phyloP scores from a whole-genome alignment of 2,329 filamentous ascomycete genomes.

The Diaporthe capsici region DNA sequence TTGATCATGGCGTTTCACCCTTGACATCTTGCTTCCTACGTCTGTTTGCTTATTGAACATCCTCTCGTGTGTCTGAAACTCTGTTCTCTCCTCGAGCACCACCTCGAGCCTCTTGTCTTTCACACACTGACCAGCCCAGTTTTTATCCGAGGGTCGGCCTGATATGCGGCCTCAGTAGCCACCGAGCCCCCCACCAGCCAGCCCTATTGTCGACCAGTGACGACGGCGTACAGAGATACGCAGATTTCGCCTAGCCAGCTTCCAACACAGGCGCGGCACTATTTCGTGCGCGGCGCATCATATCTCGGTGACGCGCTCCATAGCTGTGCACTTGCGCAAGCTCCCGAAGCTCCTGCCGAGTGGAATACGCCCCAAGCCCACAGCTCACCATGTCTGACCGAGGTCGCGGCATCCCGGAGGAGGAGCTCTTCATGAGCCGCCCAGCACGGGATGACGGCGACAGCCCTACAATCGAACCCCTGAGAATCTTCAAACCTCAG shows the following conservation, averaged over 20 bases:
- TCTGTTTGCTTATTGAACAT: slow-evolving; percentile 32
- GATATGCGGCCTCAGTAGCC: slow-evolving; percentile 42
- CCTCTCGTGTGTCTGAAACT: slow-evolving; percentile 38
- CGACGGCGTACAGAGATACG: slow-evolving; percentile 32
- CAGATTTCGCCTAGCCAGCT: slow-evolving; percentile 18
- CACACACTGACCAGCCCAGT: slow-evolving; percentile 34
- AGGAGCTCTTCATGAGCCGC: slow-evolving; percentile 85
- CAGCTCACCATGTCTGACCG: slow-evolving; percentile 60
- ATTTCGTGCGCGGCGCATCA: neutral
- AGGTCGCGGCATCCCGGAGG: slow-evolving; percentile 77
- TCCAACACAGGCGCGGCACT: slow-evolving; percentile 8
- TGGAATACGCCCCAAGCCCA: slow-evolving; percentile 39
- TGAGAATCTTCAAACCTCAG: slow-evolving; percentile 87
- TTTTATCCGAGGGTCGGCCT: slow-evolving; percentile 40
- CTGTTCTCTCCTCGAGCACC: slow-evolving; percentile 18
- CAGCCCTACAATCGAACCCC: slow-evolving; percentile 84
- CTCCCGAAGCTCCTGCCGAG: slow-evolving; percentile 23
- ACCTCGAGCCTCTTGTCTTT: slow-evolving; percentile 8
- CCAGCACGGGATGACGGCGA: slow-evolving; percentile 68
- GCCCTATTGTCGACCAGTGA: slow-evolving; percentile 36
- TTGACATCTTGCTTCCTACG: slow-evolving; percentile 34
- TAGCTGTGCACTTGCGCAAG: slow-evolving; percentile 44
- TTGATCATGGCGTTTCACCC: slow-evolving; percentile 40
- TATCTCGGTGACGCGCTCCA: slow-evolving; percentile 10
- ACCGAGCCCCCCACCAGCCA: slow-evolving; percentile 34